Base-by-base conservation (phyloP, 305 asterid genomes). In the Rubia tinctorum region DNA sequence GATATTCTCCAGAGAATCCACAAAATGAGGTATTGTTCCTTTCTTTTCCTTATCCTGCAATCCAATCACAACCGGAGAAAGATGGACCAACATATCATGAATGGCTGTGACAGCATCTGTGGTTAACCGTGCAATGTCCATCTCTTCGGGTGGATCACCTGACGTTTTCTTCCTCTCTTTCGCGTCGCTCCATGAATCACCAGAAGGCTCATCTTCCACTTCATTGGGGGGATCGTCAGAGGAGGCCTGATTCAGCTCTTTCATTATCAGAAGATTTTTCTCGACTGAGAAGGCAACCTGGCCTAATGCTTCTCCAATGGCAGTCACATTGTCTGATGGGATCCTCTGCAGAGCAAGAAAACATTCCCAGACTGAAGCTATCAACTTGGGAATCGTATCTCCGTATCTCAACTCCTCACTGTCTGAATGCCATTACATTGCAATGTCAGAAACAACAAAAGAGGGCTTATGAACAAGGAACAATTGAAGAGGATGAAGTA, bases 191-290 rank as follows among this genome's bases (percentile, higher is more conserved):
- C 8, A 7, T 9, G 44, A 7, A 5, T 40, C 44, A 40, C 44
- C 20, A 15, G 58, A 49, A 14, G 56, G 20, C 58, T 14, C n/a
- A n/a, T n/a, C n/a, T n/a, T n/a, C n/a, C n/a, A n/a, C n/a, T n/a
- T n/a, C n/a, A n/a, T n/a, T n/a, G 11, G 14, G 49, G 8, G 49
- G 8, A 44, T 7, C 49, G 11, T 40, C 44, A 40, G 44, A 4
- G 7, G 22, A 51, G 0, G 7, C 22, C 58, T 51, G 15, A 17
- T 51, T 95, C 43, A 90, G 88, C 72, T 92, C 98, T 71, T 86
- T 88, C 89, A 92, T 86, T 80, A 92, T 97, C 3, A 96, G 96
- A 79, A 95, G 96, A 77, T 86, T 96, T 39, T 95, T 98, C 80
- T 92, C 90, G 70, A 95, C 77, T 75, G 96, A 83, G 69, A 88